These are phyloP conservation scores for Micractinium conductrix DNA, from an alignment of 139 green algal species.

Conservation along the genomic window DNA sequence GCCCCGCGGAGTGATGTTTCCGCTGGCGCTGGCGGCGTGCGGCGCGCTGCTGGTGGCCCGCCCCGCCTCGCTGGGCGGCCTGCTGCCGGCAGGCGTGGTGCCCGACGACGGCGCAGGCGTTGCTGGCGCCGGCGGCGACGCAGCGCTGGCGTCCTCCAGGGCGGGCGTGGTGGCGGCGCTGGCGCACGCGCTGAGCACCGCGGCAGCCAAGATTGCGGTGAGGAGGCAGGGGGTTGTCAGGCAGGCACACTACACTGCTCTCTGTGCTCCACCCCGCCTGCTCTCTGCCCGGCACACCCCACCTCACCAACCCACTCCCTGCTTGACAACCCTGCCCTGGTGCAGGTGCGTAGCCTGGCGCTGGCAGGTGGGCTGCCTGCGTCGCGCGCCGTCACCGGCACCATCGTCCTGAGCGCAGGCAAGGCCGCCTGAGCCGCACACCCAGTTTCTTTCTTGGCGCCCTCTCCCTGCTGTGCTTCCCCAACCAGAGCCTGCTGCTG, in stretches of 20 bases:
- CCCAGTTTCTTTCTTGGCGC: too few relatives aligned
- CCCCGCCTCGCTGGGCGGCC: neutral
- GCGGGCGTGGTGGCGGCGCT: slow-evolving; percentile 14
- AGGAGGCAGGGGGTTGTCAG: neutral
- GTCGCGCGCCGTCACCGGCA: neutral
- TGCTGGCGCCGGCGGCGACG: neutral
- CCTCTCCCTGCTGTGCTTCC: too few relatives aligned
- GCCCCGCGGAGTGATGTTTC: neutral
- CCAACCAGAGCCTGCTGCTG: too few relatives aligned
- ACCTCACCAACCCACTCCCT: too few relatives aligned
- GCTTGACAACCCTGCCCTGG: too few relatives aligned
- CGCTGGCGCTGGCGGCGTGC: neutral
- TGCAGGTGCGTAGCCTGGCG: too few relatives aligned
- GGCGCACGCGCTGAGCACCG: neutral
- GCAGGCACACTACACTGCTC: too few relatives aligned
- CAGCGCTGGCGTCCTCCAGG: neutral
- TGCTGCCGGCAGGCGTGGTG: neutral
- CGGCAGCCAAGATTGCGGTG: neutral
- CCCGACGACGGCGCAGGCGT: neutral
- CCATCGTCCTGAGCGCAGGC: too few relatives aligned
- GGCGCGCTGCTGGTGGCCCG: neutral
- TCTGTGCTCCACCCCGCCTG: too few relatives aligned
- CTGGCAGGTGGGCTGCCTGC: too few relatives aligned
- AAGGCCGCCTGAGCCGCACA: too few relatives aligned
- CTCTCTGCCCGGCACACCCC: too few relatives aligned